A percentile compares a stretch with the other conserved stretches of the same genome.
These are phyloP conservation scores for Citeromyces matritensis DNA, from an alignment of 805 yeast genomes.

Conservation along the genomic window DNA sequence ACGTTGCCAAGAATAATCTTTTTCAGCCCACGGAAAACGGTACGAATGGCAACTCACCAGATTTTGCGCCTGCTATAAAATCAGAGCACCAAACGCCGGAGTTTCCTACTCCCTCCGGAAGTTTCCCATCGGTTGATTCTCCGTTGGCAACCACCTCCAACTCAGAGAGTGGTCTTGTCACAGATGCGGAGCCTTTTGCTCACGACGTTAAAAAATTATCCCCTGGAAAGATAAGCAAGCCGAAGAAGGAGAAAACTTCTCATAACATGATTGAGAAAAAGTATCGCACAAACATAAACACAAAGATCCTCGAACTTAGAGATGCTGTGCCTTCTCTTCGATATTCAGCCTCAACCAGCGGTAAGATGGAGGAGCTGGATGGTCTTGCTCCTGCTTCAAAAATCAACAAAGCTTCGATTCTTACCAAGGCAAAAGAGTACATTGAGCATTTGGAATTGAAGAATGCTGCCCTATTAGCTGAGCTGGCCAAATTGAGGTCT, in stretches of 20 bases:
- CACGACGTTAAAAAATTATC: no score
- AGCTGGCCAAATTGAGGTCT: constrained; percentile 30
- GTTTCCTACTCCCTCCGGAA: no score
- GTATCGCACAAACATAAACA: constrained; percentile 64
- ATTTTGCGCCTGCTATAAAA: no score
- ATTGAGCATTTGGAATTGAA: constrained; percentile 56
- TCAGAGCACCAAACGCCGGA: no score
- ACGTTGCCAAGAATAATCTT: no score
- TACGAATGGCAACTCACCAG: no score
- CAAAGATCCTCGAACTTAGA: constrained; percentile 51
- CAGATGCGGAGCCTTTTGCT: no score
- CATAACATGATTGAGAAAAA: constrained; percentile 76
- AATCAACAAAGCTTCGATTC: constrained; percentile 63
- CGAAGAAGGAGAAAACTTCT: constrained; percentile 38
- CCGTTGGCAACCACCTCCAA: no score
- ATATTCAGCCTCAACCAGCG: constrained; percentile 25
- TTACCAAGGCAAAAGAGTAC: constrained; percentile 70
- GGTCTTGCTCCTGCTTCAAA: constrained; percentile 67
- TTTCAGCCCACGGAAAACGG: no score
- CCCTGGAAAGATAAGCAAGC: constrained; percentile 14
- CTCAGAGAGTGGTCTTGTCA: no score
- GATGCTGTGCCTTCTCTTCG: constrained; percentile 71
- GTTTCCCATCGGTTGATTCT: no score
- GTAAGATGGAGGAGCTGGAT: constrained; percentile 35
- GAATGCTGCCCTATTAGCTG: constrained; percentile 32